Evolutionary conservation across 306 rosid species (phyloP).

Genomic region (Dalbergia cochinchinensis): DNA sequence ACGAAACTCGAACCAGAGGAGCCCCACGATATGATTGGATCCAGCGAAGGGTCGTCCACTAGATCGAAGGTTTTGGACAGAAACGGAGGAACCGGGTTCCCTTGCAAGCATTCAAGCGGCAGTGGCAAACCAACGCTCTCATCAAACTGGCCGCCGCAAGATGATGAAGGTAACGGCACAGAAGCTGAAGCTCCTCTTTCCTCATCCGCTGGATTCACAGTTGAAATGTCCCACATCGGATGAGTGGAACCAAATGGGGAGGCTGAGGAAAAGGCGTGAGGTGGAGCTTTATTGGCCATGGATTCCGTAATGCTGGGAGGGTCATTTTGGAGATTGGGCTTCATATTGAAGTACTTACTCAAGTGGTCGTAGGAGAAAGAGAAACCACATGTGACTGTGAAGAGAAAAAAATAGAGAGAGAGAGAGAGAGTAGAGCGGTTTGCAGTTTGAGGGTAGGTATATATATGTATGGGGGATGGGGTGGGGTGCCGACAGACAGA

Average conservation of each 20-base stretch:
- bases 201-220: not conserved
- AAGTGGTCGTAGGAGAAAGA: no score
- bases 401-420: no score
- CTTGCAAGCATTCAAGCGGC: slow-evolving; percentile 70
- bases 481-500: not conserved
- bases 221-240: not conserved
- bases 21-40: slow-evolving; percentile 72
- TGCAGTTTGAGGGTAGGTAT: not conserved
- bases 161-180: no score
- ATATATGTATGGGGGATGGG: no score
- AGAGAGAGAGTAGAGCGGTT: not conserved
- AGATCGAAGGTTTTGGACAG: slow-evolving; percentile 79
- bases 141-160: no score
- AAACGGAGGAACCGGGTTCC: slow-evolving; percentile 68
- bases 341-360: not conserved
- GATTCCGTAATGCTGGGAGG: not conserved
- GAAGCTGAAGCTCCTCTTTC: no score
- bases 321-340: not conserved
- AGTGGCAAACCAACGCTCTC: not conserved
- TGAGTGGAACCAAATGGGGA: no score
- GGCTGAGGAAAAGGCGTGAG: no score
- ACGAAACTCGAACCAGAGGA: slow-evolving; percentile 68
- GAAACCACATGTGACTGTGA: no score
- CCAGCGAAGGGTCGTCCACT: slow-evolving; percentile 70
- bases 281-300: no score